Conservation (phyloP, 345 rosid genomes). For the Salix exigua region DNA sequence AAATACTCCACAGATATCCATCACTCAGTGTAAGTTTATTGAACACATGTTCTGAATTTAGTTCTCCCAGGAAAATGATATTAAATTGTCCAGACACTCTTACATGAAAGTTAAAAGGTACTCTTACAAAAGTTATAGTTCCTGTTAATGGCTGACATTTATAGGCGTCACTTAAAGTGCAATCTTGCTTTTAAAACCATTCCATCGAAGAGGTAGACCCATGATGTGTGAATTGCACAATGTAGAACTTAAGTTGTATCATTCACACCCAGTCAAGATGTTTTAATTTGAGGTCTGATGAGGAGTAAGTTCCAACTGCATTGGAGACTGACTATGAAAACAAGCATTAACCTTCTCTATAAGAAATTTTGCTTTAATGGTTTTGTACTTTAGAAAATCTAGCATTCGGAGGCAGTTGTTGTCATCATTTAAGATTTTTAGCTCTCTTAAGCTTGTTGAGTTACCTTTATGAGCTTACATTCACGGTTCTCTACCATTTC, state of each 20-base stretch:
- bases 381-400: neutral
- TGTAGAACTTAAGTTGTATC: too few species aligned
- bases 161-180: neutral
- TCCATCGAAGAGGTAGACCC: neutral
- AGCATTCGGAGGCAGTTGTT: neutral
- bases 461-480: neutral
- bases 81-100: neutral
- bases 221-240: too few species aligned
- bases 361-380: neutral
- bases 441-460: neutral
- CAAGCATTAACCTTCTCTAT: too few species aligned
- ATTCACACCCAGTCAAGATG: too few species aligned
- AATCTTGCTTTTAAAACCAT: neutral
- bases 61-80: neutral
- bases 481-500: neutral
- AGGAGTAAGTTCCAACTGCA: too few species aligned
- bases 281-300: too few species aligned
- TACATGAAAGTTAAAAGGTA: neutral
- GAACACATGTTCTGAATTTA: neutral
- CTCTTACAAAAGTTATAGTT: neutral
- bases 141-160: neutral
- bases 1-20: constrained; percentile 85
- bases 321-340: too few species aligned
- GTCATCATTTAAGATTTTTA: neutral
- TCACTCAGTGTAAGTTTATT: constrained; percentile 51